Conservation (phyloP, 176 grass and related monocot species). For the Lolium rigidum region DNA sequence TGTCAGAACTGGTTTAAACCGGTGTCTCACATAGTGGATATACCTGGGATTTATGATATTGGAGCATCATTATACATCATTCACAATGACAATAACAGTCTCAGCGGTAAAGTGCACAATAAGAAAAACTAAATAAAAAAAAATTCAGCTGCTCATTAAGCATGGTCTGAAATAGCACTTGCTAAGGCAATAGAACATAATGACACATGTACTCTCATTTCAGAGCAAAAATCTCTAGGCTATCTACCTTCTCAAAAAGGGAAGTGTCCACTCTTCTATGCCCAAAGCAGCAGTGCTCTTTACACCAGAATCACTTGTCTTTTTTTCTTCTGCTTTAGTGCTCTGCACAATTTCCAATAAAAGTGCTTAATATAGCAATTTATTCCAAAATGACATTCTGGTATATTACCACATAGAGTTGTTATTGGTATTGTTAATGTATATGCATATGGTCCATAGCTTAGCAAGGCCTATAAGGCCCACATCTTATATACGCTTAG, state of each 20-base stretch:
- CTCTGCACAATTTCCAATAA: slow-evolving; percentile 59
- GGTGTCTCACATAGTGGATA: slow-evolving; percentile 77
- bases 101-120: not conserved
- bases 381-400: not conserved
- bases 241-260: slow-evolving; percentile 56
- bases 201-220: slow-evolving; percentile 15
- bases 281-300: not conserved
- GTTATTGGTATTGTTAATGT: not conserved
- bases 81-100: not conserved
- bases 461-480: not conserved
- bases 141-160: slow-evolving; percentile 18
- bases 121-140: not conserved
- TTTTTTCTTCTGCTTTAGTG: slow-evolving; percentile 52
- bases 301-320: slow-evolving; percentile 21
- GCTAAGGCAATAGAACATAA: slow-evolving; percentile 13
- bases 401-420: slow-evolving; percentile 5
- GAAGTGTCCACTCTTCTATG: slow-evolving; percentile 57
- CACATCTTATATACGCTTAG: not conserved
- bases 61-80: not conserved
- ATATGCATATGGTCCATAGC: not conserved
- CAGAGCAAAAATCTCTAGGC: not conserved
- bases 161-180: not conserved
- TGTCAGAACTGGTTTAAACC: slow-evolving; percentile 84
- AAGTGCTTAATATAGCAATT: not conserved
- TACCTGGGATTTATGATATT: slow-evolving; percentile 62